Evolutionary conservation across 179 eudicot species (phyloP).

Genomic region (Actinidia chinensis): DNA sequence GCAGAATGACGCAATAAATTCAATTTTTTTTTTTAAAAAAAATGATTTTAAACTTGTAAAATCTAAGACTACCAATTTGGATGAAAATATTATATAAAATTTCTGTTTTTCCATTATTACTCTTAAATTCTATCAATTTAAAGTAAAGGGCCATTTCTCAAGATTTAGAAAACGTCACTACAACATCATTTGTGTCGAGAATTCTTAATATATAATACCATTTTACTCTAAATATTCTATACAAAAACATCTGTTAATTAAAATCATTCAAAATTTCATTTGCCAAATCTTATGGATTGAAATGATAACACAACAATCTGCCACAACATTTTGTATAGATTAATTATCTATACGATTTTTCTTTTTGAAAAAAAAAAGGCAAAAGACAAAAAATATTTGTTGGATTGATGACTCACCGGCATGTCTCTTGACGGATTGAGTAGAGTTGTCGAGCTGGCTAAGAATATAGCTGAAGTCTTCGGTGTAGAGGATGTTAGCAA

Average conservation of each 20-base stretch:
- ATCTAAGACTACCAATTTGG: not conserved
- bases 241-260: not conserved
- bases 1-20: not conserved
- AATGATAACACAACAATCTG: no score
- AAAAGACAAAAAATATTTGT: not conserved
- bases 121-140: not conserved
- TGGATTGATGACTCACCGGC: slow-evolving; percentile 18
- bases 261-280: not conserved
- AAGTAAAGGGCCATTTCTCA: not conserved
- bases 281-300: not conserved
- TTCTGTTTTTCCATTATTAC: not conserved
- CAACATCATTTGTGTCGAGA: no score
- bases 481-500: slow-evolving; percentile 65
- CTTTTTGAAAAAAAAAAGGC: not conserved
- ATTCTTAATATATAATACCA: no score
- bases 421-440: slow-evolving; percentile 21
- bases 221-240: no score
- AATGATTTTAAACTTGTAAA: not conserved
- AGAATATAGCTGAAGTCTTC: slow-evolving; percentile 68
- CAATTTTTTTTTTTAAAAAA: not conserved
- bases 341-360: not conserved
- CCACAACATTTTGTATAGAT: no score
- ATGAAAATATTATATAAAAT: not conserved
- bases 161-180: not conserved
- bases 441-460: slow-evolving; percentile 25